Evolutionary conservation across 495 filamentous ascomycete genomes (phyloP), one percentile per base, ranked within the genome.

Genomic region (Amorphotheca resinae): DNA sequence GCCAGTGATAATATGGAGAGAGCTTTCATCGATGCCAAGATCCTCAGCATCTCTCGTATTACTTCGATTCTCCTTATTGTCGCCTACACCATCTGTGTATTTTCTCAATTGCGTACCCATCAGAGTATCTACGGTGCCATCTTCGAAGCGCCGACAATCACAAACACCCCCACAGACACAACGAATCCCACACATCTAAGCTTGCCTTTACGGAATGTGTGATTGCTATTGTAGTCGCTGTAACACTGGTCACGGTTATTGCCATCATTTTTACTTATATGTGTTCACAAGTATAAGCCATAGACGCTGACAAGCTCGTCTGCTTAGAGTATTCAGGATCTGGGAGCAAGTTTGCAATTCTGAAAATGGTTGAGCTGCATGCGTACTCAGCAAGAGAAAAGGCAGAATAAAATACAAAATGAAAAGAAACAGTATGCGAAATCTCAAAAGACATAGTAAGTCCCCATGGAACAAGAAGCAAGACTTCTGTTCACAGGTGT

Each of bases 41-140:
- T 75, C 4, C 59, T 82, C 18, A 68, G 66, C 9, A 82, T 95
- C 51, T 88, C 82, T 42, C 79, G 82, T 45, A 77, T 79, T 33
- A 79, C 80, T 1, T 69, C 89, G 0, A 65, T 94, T 22, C 73
- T 94, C 31, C 74, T 96, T 2, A 65, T 96, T 9, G 58, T 85
- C 22, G 80, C 87, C 14, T 96, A 85, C 56, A 47, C 75, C 14
- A 79, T 82, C 49, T 95, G 80, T 55, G 56, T 88, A 33, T 80
- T 69, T 50, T 95, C 89, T 65, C 87, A 94, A 53, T 70, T 82
- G 48, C 79, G 73, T 36, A 85, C 84, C 6, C 86, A 95, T 59
- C 80, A 93, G 56, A 71, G 76, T 30, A 76, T 93, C 36, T 93
- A 84, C 25, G 74, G 76, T 48, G 68, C 76, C 31, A 67, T 82